Evolutionary conservation across 2,329 filamentous ascomycete genomes (phyloP), one percentile per base, ranked within the genome.

Genomic region (Colletotrichum gigasporum): DNA sequence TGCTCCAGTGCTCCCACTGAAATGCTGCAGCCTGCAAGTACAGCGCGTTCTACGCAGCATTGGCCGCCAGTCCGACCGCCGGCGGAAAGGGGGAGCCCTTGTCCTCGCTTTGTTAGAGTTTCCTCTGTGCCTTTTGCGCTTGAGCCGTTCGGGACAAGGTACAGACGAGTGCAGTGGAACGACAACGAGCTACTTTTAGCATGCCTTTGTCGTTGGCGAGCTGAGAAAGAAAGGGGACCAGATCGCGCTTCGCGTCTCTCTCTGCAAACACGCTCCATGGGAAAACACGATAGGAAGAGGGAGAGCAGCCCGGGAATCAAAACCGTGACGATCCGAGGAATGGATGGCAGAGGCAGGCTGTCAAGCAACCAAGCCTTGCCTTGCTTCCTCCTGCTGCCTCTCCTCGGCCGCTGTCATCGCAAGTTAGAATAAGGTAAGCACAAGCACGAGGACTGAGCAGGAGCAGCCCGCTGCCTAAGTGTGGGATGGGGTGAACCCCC

Each of bases 141-240:
- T 61, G 42, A 16, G 42, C 56, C 18, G 12, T 54, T 61, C 39
- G 24, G 48, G 47, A 18, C 28, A 54, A 48, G 56, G 47, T 22
- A 34, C 28, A 16, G 47, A 60, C 48, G 61, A 34, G 61, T 54
- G 44, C 48, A 64, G 48, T 7, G 39, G n/a, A n/a, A n/a, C n/a
- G n/a, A n/a, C n/a, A n/a, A n/a, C 18, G n/a, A 16, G 41, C 48
- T 42, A 53, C 53, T 50, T 47, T 61, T 61, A 61, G 55, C 26
- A 54, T 16, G 12, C 10, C 28, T 12, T 30, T 8, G 24, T 34
- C 16, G 56, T 18, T 34, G 34, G 22, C 10, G 20, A 53, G 48
- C 48, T 41, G 34, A 34, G 10, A n/a, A n/a, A n/a, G n/a, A n/a
- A n/a, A n/a, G n/a, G n/a, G n/a, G n/a, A n/a, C n/a, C n/a, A n/a